Base-by-base conservation (phyloP, 2,329 filamentous ascomycete species). In the Alternaria infectoria region DNA sequence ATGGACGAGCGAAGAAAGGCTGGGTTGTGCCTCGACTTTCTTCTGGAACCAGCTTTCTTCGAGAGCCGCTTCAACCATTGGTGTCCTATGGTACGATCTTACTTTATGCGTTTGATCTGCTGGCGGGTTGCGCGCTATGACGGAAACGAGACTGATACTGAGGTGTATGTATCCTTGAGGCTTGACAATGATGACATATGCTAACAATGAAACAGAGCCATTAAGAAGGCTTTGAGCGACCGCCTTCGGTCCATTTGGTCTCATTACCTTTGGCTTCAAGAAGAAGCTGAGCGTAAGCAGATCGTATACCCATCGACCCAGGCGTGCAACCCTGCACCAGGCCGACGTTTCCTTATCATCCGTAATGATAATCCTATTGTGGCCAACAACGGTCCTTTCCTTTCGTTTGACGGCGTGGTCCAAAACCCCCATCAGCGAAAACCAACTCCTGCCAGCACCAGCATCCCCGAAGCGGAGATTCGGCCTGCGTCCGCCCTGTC, bases 51-150 rank as follows among this genome's bases (percentile, higher is more conserved):
- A 57, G 85, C 89, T 25, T 87, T 91, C 3, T 97, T 97, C 77
- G 89, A 92, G 74, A 88, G 88, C 64, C 89, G 93, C 65, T 97
- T 97, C 81, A 95, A 91, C 74, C 93, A 97, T 74, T 97, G 94
- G 93, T 97, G 93, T 74, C 93, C 94, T 0, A 97, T 97, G 94
- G 93, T 97, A 21, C 88, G 94, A 64, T 91, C 93, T 13, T 97
- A 97, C 79, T 97, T 91, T 77, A 96, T 97, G 87, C 92, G 94
- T 50, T 82, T 97, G 54, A 81, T 97, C 21, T 97, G 93, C 80
- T 97, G 94, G 94, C 88, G 93, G 63, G 84, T 97, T 51, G 95
- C 91, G 68, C 87, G 94, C 66, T 91, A 91, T 73, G 87, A 89
- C 56, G 92, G 90, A 15, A 87, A 86, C 50, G 84, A 88, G 21